phyloP scores from a whole-genome alignment of 768 basidiomycete species.

The Psilocybe tampanensis region DNA sequence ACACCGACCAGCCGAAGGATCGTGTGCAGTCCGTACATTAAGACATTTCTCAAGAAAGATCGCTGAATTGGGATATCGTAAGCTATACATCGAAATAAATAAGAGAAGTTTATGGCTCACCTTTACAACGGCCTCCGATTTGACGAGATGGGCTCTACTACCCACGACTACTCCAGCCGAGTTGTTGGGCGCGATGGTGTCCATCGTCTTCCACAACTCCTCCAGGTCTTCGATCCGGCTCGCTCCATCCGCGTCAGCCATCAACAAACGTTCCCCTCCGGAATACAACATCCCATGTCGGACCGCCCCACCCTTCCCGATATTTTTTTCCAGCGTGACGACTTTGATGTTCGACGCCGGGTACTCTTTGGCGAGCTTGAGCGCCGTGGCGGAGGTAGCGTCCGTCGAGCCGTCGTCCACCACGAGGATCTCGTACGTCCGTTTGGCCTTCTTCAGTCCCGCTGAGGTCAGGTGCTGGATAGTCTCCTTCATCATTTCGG shows the following conservation, averaged over 20 bases:
- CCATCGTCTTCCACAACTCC: conserved; percentile 75
- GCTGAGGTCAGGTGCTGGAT: conserved; percentile 60
- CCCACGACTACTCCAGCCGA: conserved; percentile 76
- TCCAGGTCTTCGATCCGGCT: conserved; percentile 87
- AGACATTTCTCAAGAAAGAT: conserved; percentile 83
- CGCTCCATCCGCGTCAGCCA: conserved; percentile 96
- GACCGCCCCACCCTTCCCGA: conserved; percentile 93
- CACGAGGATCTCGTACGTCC: conserved; percentile 80
- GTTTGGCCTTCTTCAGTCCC: conserved; percentile 35
- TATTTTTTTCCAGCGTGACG: conserved; percentile 75
- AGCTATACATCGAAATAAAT: background rate
- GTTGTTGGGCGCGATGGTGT: conserved; percentile 51
- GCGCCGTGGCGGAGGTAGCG: conserved; percentile 64
- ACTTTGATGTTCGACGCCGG: conserved; percentile 69
- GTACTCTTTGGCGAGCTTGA: conserved; percentile 63
- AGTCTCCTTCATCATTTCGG: conserved; percentile 78
- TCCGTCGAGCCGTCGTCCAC: conserved; percentile 91
- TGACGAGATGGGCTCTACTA: conserved; percentile 90
- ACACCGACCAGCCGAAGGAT: conserved; percentile 89
- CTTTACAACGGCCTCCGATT: conserved; percentile 92
- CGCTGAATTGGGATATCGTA: conserved; percentile 51
- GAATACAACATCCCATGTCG: conserved; percentile 88
- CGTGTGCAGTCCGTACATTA: conserved; percentile 94
- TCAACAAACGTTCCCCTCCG: conserved; percentile 76
- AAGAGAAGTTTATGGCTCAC: conserved; percentile 39